These are phyloP conservation scores for Aspergillus versicolor DNA, from an alignment of 2,329 filamentous ascomycete genomes.

Conservation along the genomic window DNA sequence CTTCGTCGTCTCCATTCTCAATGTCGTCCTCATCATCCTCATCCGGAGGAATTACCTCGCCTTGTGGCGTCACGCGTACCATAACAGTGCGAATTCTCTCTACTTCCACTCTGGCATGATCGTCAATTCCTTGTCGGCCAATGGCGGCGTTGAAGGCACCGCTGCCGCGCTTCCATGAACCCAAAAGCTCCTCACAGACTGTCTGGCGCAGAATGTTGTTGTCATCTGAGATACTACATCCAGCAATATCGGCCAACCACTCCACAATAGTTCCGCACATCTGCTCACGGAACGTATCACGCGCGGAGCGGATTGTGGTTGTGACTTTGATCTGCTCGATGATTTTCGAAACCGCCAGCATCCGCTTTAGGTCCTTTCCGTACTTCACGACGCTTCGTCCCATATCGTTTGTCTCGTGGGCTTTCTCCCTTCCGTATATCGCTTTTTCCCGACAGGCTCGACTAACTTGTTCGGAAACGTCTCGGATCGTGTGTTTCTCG, in stretches of 20 bases:
- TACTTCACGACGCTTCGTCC: constrained; percentile 84
- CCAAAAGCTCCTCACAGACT: constrained; percentile 88
- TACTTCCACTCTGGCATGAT: constrained; percentile 68
- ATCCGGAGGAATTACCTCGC: constrained; percentile 49
- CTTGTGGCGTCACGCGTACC: constrained; percentile 41
- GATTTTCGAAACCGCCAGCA: constrained; percentile 76
- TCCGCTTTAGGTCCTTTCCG: constrained; percentile 65
- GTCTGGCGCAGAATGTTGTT: constrained; percentile 73
- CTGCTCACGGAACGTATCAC: constrained; percentile 94
- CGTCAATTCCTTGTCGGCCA: constrained; percentile 76
- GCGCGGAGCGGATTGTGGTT: constrained; percentile 86
- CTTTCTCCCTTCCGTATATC: constrained; percentile 69
- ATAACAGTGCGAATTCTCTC: constrained; percentile 39
- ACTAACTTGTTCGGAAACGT: constrained; percentile 86
- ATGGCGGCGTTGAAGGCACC: constrained; percentile 75
- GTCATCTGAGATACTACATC: constrained; percentile 80
- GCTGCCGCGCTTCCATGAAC: constrained; percentile 83
- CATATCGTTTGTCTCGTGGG: constrained; percentile 84
- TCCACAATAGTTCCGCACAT: constrained; percentile 99
- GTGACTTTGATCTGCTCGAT: constrained; percentile 96
- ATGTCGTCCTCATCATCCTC: constrained; percentile 41
- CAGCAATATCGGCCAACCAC: constrained; percentile 90
- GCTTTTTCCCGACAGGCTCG: constrained; percentile 76
- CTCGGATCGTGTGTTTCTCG: constrained; percentile 93
- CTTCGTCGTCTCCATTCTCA: constrained; percentile 37